These are phyloP conservation scores for Eucalyptus marginata DNA, from an alignment of 345 rosid species.

Conservation along the genomic window DNA sequence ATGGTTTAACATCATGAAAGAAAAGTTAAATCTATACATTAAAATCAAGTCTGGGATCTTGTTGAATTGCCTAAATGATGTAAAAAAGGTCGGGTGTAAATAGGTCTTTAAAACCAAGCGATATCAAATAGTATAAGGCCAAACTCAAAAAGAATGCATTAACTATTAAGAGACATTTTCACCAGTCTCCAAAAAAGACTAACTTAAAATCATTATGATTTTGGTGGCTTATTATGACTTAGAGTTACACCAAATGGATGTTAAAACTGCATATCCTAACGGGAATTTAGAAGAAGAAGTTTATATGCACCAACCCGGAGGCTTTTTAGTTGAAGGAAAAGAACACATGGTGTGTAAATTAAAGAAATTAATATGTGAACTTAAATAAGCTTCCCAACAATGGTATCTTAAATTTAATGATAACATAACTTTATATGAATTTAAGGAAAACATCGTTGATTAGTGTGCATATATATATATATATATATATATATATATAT, in stretches of 20 bases:
- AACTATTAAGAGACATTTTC: accelerated
- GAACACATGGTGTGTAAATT: not conserved
- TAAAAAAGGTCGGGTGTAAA: not conserved
- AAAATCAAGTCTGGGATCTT: not conserved
- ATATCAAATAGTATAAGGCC: accelerated
- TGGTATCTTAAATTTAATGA: too few species aligned
- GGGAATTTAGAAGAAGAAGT: accelerated
- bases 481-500: too few species aligned
- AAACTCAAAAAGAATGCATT: accelerated
- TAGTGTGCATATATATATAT: too few species aligned
- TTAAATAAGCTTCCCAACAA: accelerated
- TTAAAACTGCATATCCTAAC: accelerated
- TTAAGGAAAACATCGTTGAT: too few species aligned
- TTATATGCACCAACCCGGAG: accelerated
- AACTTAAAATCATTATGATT: too few species aligned
- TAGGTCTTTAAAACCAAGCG: too few species aligned
- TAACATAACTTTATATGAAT: too few species aligned
- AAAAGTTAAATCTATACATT: not conserved
- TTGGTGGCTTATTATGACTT: not conserved
- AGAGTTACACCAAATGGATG: not conserved
- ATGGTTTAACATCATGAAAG: not conserved
- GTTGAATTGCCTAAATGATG: not conserved
- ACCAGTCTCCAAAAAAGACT: too few species aligned
- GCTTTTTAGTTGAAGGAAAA: too few species aligned
- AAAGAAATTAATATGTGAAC: not conserved